These are phyloP conservation scores for Eucalyptus tenuipes DNA, from an alignment of 345 rosid genomes.

Conservation along the genomic window DNA sequence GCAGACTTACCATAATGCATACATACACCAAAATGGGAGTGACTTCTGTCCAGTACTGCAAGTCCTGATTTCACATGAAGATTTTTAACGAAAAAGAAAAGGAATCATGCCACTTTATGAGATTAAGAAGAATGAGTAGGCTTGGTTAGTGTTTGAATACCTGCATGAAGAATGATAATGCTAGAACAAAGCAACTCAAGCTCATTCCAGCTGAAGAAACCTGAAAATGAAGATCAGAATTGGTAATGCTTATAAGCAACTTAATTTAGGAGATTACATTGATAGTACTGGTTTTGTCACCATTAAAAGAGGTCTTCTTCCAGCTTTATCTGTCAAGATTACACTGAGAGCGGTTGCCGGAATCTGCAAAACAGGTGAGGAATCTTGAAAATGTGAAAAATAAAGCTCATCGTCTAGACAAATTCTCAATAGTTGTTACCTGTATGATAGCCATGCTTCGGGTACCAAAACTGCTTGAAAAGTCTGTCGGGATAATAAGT, in stretches of 20 bases:
- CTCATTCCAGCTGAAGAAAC: background rate
- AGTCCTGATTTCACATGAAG: background rate
- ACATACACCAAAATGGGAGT: background rate
- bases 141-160: background rate
- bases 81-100: background rate
- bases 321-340: constrained; percentile 8
- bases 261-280: background rate
- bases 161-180: background rate
- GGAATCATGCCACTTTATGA: background rate
- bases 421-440: background rate
- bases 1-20: background rate
- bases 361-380: background rate
- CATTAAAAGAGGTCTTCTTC: constrained; percentile 3
- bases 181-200: background rate
- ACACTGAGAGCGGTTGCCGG: background rate
- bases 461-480: background rate
- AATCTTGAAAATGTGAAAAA: background rate
- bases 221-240: background rate
- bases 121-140: background rate
- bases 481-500: background rate
- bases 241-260: background rate
- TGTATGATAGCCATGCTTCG: background rate
- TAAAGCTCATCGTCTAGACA: background rate
- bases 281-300: background rate
- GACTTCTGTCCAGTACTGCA: background rate